These are phyloP conservation scores for Pichia terricola DNA, from an alignment of 1,139 yeast species.

Conservation along the genomic window DNA sequence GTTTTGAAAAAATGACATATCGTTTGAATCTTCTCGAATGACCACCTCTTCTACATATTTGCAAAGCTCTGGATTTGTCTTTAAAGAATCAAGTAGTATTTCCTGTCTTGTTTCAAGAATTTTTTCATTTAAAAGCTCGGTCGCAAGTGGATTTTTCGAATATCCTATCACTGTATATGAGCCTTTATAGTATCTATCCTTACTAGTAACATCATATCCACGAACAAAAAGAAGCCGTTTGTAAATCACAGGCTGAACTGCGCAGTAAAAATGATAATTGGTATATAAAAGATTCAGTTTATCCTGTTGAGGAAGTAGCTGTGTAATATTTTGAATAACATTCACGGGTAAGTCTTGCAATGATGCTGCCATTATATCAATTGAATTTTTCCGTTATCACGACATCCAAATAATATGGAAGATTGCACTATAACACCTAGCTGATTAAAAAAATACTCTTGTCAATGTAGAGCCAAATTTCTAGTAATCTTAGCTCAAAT, in stretches of 20 bases:
- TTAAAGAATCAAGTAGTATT: conserved; percentile 21
- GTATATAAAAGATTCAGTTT: conserved; percentile 20
- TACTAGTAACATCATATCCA: conserved; percentile 7
- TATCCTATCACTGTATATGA: conserved; percentile 23
- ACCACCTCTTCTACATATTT: conserved; percentile 17
- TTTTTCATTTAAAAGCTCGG: conserved; percentile 12
- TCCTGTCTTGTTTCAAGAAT: conserved; percentile 20
- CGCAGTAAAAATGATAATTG: conserved; percentile 19
- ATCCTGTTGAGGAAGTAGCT: conserved; percentile 22
- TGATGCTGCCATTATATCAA: too few species aligned
- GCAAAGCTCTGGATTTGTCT: conserved; percentile 19
- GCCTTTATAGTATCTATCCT: background rate
- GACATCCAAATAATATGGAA: too few species aligned
- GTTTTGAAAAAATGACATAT: too few species aligned
- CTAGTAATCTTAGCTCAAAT: too few species aligned
- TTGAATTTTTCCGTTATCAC: too few species aligned
- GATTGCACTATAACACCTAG: too few species aligned
- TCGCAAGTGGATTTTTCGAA: conserved; percentile 19
- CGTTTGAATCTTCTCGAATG: conserved; percentile 6
- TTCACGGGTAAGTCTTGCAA: conserved; percentile 10
- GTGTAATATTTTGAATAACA: conserved; percentile 13
- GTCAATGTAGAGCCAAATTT: too few species aligned
- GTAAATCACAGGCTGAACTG: conserved; percentile 21
- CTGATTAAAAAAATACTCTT: too few species aligned
- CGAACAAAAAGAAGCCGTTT: conserved; percentile 19